These are phyloP conservation scores for Trichomonas gallinae DNA, from an alignment of 208 protist genomes.

Conservation along the genomic window DNA sequence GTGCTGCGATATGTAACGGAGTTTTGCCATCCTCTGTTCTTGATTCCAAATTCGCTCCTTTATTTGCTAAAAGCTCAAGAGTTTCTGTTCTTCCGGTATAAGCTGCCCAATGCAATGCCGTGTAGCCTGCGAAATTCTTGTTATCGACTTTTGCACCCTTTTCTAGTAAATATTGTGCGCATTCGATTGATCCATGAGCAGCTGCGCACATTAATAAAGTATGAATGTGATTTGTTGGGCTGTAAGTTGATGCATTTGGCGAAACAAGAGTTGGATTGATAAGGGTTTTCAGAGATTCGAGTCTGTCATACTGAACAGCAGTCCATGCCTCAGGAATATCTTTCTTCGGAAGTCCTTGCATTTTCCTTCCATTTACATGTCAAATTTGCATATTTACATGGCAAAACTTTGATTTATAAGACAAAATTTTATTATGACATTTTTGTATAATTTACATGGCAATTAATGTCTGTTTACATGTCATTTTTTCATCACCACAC, in stretches of 20 bases:
- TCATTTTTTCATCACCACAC: too few relatives aligned
- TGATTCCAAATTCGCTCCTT: neutral
- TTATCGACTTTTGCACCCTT: neutral
- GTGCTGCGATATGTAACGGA: neutral
- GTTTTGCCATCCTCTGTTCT: neutral
- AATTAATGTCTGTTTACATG: too few relatives aligned
- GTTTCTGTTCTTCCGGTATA: neutral
- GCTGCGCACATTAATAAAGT: neutral
- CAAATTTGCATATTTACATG: too few relatives aligned
- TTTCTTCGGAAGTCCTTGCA: too few relatives aligned
- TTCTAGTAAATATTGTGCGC: neutral
- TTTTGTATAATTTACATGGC: too few relatives aligned
- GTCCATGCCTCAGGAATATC: conserved; percentile 10
- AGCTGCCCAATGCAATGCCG: neutral
- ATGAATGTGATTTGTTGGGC: neutral
- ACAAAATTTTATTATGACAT: too few relatives aligned
- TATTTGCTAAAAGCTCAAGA: neutral
- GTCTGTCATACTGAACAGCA: neutral
- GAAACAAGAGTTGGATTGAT: neutral
- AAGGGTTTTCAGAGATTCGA: neutral
- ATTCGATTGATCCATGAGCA: neutral
- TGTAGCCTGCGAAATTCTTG: neutral
- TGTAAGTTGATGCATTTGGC: neutral
- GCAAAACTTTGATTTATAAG: too few relatives aligned
- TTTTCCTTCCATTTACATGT: too few relatives aligned